Evolutionary conservation across 495 filamentous ascomycete genomes (phyloP), one percentile per base, ranked within the genome.

Genomic region (Penicillium dipodomyicola): DNA sequence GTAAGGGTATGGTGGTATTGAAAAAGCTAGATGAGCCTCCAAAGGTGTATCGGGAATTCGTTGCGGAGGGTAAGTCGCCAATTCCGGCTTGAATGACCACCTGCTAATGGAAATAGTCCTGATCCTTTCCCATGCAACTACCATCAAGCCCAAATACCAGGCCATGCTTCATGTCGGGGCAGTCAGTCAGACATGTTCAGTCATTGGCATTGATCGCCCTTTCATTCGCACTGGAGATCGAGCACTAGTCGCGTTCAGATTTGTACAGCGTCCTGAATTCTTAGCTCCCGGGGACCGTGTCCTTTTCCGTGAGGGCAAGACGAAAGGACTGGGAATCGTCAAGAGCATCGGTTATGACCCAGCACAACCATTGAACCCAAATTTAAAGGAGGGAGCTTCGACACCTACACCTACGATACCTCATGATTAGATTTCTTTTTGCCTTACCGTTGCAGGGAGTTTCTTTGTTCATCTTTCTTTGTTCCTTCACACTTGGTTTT

Each of bases 91-190:
- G 9, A 39, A 41, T 45, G 19, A 35, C 14, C 17, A 19, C 14
- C 37, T 57, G 42, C 62, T 70, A 62, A 67, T 51, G 20, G 14
- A 35, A 49, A 3, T 48, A 91, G 94, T 97, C 4, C 81, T 98
- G 6, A 98, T 98, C 58, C 80, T 98, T 8, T 92, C 88, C 4
- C 94, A 98, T 67, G 94, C 94, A 1, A 98, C 94, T n/a, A 98
- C 94, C 44, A 98, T 98, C 72, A 94, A 95, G 69, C 91, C 90
- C 6, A 92, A 92, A 64, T 98, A 98, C 67, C 94, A 98, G 71
- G 95, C 94, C 5, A 98, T 98, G 94, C 81, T 98, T 20, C 94
- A 98, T 64, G 94, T 98, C 19, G 94, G 94, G 8, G 90, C 94
- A 1, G 89, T 98, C 50, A 91, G 87, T 54, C 94, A 98, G 72